Percentiles rank a stretch among this genome's conserved stretches.
phyloP scores from a whole-genome alignment of 805 yeast species.

The Nakazawaea ishiwadae region DNA sequence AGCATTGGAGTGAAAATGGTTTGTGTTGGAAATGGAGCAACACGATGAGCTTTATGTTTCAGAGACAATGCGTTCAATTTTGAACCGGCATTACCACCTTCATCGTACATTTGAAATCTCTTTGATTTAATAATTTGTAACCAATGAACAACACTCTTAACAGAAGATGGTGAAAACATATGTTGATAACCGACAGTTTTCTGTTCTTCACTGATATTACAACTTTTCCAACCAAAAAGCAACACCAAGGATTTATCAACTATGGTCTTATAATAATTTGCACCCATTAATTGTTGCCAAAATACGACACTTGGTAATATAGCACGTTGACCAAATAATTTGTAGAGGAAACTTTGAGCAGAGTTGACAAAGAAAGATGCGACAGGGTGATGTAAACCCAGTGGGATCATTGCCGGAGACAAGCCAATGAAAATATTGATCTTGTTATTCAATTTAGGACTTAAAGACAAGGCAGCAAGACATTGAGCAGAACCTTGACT shows the following conservation, averaged over 20 bases:
- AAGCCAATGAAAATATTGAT: conserved; percentile 46
- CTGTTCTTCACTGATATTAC: conserved; percentile 67
- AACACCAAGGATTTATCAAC: conserved; percentile 67
- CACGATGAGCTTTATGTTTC: conserved; percentile 30
- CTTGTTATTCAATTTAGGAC: conserved; percentile 60
- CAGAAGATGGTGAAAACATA: conserved; percentile 86
- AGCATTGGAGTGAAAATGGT: conserved; percentile 52
- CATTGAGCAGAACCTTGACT: conserved; percentile 96
- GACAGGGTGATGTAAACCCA: conserved; percentile 70
- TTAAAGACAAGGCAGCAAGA: conserved; percentile 74
- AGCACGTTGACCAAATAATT: conserved; percentile 70
- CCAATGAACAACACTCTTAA: conserved; percentile 94
- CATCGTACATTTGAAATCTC: conserved; percentile 88
- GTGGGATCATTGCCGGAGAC: conserved; percentile 93
- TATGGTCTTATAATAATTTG: conserved; percentile 64
- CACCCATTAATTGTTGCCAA: conserved; percentile 77
- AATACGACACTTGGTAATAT: conserved; percentile 56
- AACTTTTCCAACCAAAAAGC: conserved; percentile 76
- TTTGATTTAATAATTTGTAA: conserved; percentile 79
- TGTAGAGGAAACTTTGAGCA: conserved; percentile 67
- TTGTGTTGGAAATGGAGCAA: conserved; percentile 50
- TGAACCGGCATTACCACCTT: conserved; percentile 30
- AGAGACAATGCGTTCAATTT: conserved; percentile 25
- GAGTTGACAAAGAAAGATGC: conserved; percentile 74
- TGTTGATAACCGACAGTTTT: conserved; percentile 81